These are phyloP conservation scores for Saccharomyces hybrid DNA, from an alignment of 1,139 yeast genomes.

Conservation along the genomic window DNA sequence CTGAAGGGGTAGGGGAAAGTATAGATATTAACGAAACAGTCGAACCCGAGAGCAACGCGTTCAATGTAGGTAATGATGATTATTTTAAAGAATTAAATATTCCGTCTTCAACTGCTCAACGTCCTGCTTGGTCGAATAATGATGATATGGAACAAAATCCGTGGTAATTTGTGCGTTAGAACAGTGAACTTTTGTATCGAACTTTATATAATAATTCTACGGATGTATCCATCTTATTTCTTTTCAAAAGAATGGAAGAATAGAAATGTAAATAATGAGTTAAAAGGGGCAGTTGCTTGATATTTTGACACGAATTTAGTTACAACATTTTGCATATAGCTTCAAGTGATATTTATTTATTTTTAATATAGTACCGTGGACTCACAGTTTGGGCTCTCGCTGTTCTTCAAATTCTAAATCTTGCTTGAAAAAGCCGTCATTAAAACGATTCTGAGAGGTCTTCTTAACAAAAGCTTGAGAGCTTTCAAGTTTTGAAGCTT, in stretches of 20 bases:
- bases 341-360: not conserved
- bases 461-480: constrained; percentile 11
- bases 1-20: constrained; percentile 1
- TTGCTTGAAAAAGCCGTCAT: constrained; percentile 6
- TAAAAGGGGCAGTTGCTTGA: not conserved
- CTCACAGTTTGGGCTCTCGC: not conserved
- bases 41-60: constrained; percentile 2
- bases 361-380: not conserved
- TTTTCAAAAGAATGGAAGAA: not conserved
- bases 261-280: not conserved
- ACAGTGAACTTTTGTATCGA: not conserved
- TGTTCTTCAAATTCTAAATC: not conserved
- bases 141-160: constrained; percentile 29
- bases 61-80: constrained; percentile 7
- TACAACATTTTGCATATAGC: not conserved
- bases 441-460: constrained; percentile 4
- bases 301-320: not conserved
- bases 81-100: constrained; percentile 17
- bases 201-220: not conserved
- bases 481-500: not conserved
- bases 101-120: constrained; percentile 21
- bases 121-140: constrained; percentile 21
- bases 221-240: not conserved
- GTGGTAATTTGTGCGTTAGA: constrained; percentile 18
- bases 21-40: constrained; percentile 10